Percentiles rank a stretch among this genome's conserved stretches.
Conservation (phyloP, 441 rosid genomes). For the Flueggea neowawraea region DNA sequence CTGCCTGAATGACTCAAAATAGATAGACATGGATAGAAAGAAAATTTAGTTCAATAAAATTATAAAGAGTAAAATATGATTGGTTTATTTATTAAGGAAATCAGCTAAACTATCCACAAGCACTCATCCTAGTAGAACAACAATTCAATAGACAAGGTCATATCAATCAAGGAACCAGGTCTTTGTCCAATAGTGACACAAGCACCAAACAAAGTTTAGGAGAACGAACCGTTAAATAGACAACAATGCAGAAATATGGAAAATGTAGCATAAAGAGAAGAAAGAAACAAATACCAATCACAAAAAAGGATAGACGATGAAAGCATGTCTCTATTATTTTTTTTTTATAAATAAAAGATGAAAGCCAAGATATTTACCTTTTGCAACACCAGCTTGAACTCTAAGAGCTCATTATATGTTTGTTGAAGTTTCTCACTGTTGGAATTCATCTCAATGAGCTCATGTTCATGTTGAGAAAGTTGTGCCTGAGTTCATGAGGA, state of each 20-base stretch:
- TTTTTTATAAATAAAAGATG: slow-evolving; percentile 3
- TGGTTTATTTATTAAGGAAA: too few species aligned
- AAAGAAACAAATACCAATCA: background rate
- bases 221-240: background rate
- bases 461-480: slow-evolving; percentile 93
- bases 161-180: background rate
- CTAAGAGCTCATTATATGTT: slow-evolving; percentile 89
- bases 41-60: background rate
- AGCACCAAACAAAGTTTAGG: background rate
- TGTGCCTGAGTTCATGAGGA: slow-evolving; percentile 52
- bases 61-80: too few species aligned
- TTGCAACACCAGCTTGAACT: slow-evolving; percentile 93
- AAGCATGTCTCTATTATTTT: background rate
- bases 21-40: background rate
- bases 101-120: too few species aligned
- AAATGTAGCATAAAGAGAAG: too few species aligned
- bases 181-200: background rate
- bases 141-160: background rate
- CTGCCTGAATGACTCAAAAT: slow-evolving; percentile 52
- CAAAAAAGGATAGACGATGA: background rate
- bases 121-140: too few species aligned
- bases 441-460: slow-evolving; percentile 90
- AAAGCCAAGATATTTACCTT: slow-evolving; percentile 49
- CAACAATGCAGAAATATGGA: too few species aligned
- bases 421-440: slow-evolving; percentile 93